phyloP scores from a whole-genome alignment of 768 basidiomycete genomes.

The Trametes elegans region DNA sequence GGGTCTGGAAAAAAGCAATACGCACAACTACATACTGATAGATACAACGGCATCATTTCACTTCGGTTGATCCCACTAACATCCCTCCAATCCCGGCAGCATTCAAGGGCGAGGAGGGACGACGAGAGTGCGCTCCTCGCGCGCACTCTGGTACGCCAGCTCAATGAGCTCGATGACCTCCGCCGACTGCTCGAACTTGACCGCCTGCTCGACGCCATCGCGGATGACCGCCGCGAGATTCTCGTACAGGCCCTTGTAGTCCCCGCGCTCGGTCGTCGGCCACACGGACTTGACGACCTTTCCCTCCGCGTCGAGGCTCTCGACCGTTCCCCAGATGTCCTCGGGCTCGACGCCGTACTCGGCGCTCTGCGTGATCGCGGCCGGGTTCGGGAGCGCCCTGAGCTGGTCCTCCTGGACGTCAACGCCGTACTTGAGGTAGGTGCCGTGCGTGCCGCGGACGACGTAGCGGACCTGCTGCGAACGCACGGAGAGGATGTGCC shows the following conservation, averaged over 20 bases:
- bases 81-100: not conserved
- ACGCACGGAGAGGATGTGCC: slow-evolving; percentile 66
- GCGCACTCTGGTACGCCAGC: slow-evolving; percentile 64
- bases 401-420: slow-evolving; percentile 82
- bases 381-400: slow-evolving; percentile 49
- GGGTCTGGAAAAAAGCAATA: too few species aligned
- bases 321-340: slow-evolving; percentile 59
- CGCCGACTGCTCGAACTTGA: slow-evolving; percentile 75
- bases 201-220: slow-evolving; percentile 47
- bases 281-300: slow-evolving; percentile 40
- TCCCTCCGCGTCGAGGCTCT: slow-evolving; percentile 51
- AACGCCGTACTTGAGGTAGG: slow-evolving; percentile 72
- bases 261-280: slow-evolving; percentile 58
- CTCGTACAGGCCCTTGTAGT: slow-evolving; percentile 59
- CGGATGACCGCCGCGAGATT: slow-evolving; percentile 66
- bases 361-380: slow-evolving; percentile 39
- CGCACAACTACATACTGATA: not conserved
- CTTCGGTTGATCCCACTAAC: too few species aligned
- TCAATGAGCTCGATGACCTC: slow-evolving; percentile 77
- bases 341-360: slow-evolving; percentile 63
- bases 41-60: too few species aligned
- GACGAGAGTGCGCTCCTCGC: slow-evolving; percentile 50
- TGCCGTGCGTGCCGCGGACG: slow-evolving; percentile 69
- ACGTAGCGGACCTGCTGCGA: slow-evolving; percentile 67
- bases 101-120: slow-evolving; percentile 24